Evolutionary conservation across 371 early-diverging fungal species (phyloP).

Genomic region (Amoeboaphelidium protococcarum): DNA sequence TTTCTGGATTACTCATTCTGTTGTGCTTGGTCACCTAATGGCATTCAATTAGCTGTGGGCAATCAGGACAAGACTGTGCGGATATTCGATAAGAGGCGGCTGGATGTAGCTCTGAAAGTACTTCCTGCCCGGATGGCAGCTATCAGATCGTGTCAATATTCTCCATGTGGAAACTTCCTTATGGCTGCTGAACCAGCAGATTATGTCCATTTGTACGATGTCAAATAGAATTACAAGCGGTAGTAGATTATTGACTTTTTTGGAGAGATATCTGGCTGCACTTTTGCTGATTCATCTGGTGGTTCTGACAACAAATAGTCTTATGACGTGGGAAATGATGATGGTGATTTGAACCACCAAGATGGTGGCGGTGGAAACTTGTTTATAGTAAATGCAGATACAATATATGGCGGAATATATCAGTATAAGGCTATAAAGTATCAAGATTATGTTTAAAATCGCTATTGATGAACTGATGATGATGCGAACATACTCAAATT

Average conservation of each 20-base stretch:
- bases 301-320: too few relatives aligned
- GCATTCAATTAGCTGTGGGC: constrained; percentile 41
- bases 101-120: constrained; percentile 23
- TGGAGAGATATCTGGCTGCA: constrained; percentile 47
- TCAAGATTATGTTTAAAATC: too few relatives aligned
- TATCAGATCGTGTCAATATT: constrained; percentile 41
- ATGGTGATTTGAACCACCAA: too few relatives aligned
- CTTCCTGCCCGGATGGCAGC: constrained; percentile 37
- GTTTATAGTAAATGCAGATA: too few relatives aligned
- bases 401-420: too few relatives aligned
- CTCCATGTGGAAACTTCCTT: constrained; percentile 33
- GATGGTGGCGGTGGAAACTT: too few relatives aligned
- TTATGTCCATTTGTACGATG: constrained; percentile 44
- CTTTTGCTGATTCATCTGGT: too few relatives aligned
- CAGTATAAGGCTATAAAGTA: too few relatives aligned
- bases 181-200: constrained; percentile 39
- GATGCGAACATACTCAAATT: too few relatives aligned
- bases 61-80: constrained; percentile 40
- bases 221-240: constrained; percentile 10
- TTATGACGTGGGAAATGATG: too few relatives aligned
- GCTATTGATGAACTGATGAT: too few relatives aligned
- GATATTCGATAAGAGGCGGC: constrained; percentile 45
- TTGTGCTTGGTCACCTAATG: constrained; percentile 49
- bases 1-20: constrained; percentile 55
- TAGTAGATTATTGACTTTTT: constrained; percentile 51